Percentiles rank a stretch among this genome's conserved stretches.
Conservation (phyloP, 495 filamentous ascomycete species). For the Podospora anserina region DNA sequence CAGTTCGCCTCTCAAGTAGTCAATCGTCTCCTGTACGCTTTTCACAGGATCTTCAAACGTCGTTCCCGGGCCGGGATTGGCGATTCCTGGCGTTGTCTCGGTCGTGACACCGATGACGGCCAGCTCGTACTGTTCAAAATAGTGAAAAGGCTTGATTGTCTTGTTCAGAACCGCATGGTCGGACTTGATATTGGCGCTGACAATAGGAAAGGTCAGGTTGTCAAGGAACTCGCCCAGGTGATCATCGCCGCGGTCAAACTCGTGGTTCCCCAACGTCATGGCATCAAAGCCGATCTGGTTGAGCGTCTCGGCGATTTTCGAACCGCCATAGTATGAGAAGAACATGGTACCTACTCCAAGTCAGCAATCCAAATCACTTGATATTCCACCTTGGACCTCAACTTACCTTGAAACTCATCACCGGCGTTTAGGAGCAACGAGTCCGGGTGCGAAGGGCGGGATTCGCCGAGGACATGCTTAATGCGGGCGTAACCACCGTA, state of each 20-base stretch:
- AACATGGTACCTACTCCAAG: constrained; percentile 48
- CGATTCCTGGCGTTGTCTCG: constrained; percentile 49
- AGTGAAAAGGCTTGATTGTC: constrained; percentile 55
- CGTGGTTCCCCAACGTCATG: constrained; percentile 62
- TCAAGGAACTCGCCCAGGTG: constrained; percentile 49
- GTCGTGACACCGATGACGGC: constrained; percentile 59
- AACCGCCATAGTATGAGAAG: constrained; percentile 56
- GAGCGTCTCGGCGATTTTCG: constrained; percentile 59
- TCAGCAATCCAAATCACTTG: too few species aligned
- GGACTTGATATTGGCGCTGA: constrained; percentile 53
- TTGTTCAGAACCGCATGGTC: constrained; percentile 48
- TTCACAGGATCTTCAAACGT: constrained; percentile 47
- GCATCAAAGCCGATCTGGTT: constrained; percentile 57
- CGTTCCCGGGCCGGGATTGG: constrained; percentile 49
- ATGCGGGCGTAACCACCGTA: constrained; percentile 59
- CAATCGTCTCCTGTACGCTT: constrained; percentile 52
- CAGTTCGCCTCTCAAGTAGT: constrained; percentile 46
- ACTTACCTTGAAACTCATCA: constrained; percentile 52
- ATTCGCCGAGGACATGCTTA: constrained; percentile 49
- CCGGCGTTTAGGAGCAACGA: constrained; percentile 55
- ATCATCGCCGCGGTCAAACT: constrained; percentile 54
- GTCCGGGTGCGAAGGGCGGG: constrained; percentile 49
- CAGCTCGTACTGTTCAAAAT: constrained; percentile 52
- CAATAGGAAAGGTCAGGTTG: constrained; percentile 57
- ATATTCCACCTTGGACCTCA: too few species aligned